Conservation (phyloP, 345 rosid species). For the Eucalyptus polyanthemos region DNA sequence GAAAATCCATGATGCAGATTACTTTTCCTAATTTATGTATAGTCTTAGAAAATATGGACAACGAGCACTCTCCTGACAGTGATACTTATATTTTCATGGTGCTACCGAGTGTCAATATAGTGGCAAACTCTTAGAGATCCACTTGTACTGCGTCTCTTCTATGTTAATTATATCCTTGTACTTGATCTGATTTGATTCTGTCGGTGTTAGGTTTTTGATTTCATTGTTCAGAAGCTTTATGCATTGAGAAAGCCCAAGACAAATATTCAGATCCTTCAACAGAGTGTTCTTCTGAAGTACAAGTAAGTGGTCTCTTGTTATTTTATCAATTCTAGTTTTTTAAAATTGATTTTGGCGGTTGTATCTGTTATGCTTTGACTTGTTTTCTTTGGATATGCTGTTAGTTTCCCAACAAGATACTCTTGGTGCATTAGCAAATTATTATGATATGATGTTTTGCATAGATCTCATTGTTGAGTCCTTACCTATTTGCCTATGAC, state of each 20-base stretch:
- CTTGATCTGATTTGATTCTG: not conserved
- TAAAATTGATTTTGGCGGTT: not conserved
- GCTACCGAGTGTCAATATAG: not conserved
- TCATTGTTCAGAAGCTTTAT: conserved; percentile 92
- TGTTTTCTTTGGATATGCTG: not conserved
- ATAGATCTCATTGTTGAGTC: not conserved
- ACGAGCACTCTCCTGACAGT: not conserved
- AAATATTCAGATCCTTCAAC: conserved; percentile 97
- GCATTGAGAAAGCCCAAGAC: conserved; percentile 98
- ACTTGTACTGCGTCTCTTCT: not conserved
- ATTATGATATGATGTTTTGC: not conserved
- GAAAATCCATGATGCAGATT: not conserved
- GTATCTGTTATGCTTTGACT: not conserved
- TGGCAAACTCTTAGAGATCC: not conserved
- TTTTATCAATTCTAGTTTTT: not conserved
- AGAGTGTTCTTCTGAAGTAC: conserved; percentile 88
- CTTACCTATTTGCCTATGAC: not conserved
- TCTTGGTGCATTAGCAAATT: not conserved
- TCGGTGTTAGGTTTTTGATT: conserved; percentile 73
- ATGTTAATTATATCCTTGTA: not conserved
- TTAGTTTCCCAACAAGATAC: not conserved
- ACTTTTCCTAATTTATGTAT: not conserved
- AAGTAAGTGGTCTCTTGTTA: conserved; percentile 41
- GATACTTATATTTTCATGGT: not conserved
- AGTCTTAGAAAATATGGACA: not conserved